Base-by-base conservation (phyloP, 352 stramenopile genomes). In the Globisporangium megalacanthum region DNA sequence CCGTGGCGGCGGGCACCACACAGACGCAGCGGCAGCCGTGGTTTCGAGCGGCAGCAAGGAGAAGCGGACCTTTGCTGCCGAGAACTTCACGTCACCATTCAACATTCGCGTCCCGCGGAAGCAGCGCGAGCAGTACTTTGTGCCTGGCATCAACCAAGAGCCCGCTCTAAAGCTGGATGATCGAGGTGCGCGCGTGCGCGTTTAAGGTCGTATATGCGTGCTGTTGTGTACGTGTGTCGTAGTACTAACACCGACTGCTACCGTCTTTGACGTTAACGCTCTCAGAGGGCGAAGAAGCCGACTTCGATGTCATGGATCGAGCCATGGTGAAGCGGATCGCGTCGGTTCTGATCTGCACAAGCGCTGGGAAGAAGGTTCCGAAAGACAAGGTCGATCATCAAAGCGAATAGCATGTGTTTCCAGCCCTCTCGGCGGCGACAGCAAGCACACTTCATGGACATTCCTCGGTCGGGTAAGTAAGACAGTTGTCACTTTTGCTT, bases 251-350 rank as follows among this genome's bases (percentile, higher is more conserved):
- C 0, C 2, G 2, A 51, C 20, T 33, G 19, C 25, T 13, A 10
- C 44, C 19, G n/a, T 64, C 22, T 15, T 35, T 29, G 31, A 17
- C 36, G 56, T 4, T 35, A 19, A 15, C 10, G 4, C 46, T 39
- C 35, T 31, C 42, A 89, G 77, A 88, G 9, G n/a, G 42, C 9
- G 74, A 87, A 25, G 80, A 88, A 31, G 58, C 68, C 3, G 68
- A 86, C 48, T 79, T 83, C 49, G 78, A 86, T 25, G 77, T 92
- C 19, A 92, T 94, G 83, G 81, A 92, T 54, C 79, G 81, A 19
- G 73, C 65, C 10, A 92, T 79, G 14, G 76, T 90, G 11, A 94
- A 94, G 58, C 79, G 83, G 19, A 78, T 94, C 50, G 86, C 83
- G 33, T 88, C 78, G 0, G 76, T 90, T 6, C 54, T 94, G 9